Base-by-base conservation (phyloP, 2,329 filamentous ascomycete species). In the Teratosphaeria viscida region DNA sequence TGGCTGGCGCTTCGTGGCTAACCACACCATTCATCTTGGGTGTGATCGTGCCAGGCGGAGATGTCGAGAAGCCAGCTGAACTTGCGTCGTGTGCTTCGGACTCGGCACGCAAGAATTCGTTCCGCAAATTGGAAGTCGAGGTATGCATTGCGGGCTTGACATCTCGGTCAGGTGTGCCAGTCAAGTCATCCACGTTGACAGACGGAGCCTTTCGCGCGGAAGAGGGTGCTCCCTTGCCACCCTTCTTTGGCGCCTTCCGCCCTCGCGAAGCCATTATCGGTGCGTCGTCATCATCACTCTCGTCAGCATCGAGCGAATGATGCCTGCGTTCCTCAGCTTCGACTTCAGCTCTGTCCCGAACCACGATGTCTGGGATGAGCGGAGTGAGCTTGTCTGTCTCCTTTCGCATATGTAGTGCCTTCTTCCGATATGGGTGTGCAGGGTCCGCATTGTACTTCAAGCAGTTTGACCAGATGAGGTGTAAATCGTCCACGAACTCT, bases 221-320 rank as follows among this genome's bases (percentile, higher is more conserved):
- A 14, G 67, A 62, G 1, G 70, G 64, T 43, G 60, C 66, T 14
- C 84, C 83, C 68, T 87, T 92, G 63, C 85, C 85, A 26, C 90
- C 87, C 70, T 89, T 92, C 66, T 89, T 85, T 5, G 86, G 89
- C 16, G 91, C 89, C 72, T 92, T 96, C 53, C 94, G 87, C 57
- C 94, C 94, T 65, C 94, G 85, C 56, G 92, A 96, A 60, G 94
- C 94, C 89, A 97, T 97, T 70, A 99, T 97, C 8, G 94, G 94
- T 74, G 62, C 68, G 65, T 66, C 71, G 68, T 77, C 77, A 71
- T 97, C 92, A 69, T 97, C 92, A 66, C 91, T 96, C 73, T 96
- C 92, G 61, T 96, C 92, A 54, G 87, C 87, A 56, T 94, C 91
- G 62, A 92, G 81, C 62, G 83, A 89, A 68, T 95, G 90, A 71